A percentile compares a stretch with the other conserved stretches of the same genome.
Evolutionary conservation across 306 rosid genomes (phyloP).

Genomic region (Hylodesmum podocarpum): DNA sequence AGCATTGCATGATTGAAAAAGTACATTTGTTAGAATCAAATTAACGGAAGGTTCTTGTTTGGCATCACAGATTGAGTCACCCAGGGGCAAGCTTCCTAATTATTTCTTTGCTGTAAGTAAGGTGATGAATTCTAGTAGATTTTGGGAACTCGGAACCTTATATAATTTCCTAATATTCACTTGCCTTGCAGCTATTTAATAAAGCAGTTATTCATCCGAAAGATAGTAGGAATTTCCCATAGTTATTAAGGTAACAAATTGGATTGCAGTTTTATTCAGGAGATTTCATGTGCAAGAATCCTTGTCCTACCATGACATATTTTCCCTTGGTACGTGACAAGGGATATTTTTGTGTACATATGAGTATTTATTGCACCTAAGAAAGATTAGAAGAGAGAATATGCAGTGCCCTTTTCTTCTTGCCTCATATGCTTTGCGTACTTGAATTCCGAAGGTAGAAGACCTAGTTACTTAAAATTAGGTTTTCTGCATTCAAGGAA

Average conservation of each 20-base stretch:
- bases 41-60: neutral
- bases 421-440: neutral
- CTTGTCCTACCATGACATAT: neutral
- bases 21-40: neutral
- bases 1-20: neutral
- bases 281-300: neutral
- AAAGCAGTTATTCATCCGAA: neutral
- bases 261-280: neutral
- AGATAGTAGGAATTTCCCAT: neutral
- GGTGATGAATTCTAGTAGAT: neutral
- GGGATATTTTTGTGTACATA: neutral
- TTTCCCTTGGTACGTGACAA: neutral
- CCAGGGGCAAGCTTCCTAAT: neutral
- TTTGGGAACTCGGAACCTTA: neutral
- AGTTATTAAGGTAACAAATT: neutral
- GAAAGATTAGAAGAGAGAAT: neutral
- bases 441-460: slow-evolving; percentile 17
- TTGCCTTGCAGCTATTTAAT: neutral
- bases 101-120: neutral
- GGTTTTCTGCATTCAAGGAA: slow-evolving; percentile 7
- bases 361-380: neutral
- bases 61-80: neutral
- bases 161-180: neutral
- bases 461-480: neutral
- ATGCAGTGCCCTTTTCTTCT: neutral